Base-by-base conservation (phyloP, 805 yeast species). In the Metschnikowia reukaufii region DNA sequence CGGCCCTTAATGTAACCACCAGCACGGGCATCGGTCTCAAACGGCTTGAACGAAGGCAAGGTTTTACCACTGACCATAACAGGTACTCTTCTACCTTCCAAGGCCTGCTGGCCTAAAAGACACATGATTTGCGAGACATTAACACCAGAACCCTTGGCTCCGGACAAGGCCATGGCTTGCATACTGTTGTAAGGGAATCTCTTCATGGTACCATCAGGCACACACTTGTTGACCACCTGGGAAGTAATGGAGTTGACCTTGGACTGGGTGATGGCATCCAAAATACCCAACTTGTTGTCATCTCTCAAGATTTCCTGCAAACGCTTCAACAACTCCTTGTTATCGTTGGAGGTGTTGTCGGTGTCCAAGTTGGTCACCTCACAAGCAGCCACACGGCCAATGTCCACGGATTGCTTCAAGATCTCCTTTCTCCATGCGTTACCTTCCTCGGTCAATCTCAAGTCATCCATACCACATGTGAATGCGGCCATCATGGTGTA, bases 381-480 rank as follows among this genome's bases (percentile, higher is more conserved):
- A 31, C 88, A 79, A 33, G 99, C 99, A 34, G 98, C 97, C 55
- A 78, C 77, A 65, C 92, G 79, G 62, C 99, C 99, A 48, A 83
- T 84, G 59, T 86, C 95, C 43, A 78, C 79, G 20, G 95, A 83
- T 49, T 83, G 83, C 56, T 80, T 72, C 65, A 95, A 77, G 51
- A 94, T 87, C 50, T 89, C 95, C 12, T 72, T 71, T 76, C 99
- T 83, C 92, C 95, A 84, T 50, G 76, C 62, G 66, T 95, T 91
- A 64, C 99, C 99, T 58, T 88, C 96, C 3, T 68, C 80, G 18
- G 98, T 94, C 57, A 95, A 78, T 65, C 96, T 82, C 67, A 94
- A 77, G 73, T 94, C 99, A 66, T 94, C 99, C 99, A 94, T 95
- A 79, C 99, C 99, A 83, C 99, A 94, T 6, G 99, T 94, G 64